Base-by-base conservation (phyloP, 495 filamentous ascomycete species). In the Tricharina praecox region DNA sequence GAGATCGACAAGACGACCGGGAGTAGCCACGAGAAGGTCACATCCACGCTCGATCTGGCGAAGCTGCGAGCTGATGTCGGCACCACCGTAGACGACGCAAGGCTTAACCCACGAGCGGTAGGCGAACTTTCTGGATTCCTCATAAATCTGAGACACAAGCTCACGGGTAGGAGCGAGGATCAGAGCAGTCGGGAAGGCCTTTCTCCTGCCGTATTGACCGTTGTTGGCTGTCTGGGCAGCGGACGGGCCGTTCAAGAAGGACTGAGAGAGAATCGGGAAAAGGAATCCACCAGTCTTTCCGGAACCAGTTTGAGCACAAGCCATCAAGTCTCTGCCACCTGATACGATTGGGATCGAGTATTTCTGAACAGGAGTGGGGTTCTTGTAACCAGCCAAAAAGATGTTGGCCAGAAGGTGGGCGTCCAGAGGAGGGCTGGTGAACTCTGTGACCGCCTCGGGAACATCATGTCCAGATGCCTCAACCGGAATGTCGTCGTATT, bases 401-500 rank as follows among this genome's bases (percentile, higher is more conserved):
- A 97, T 95, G 74, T 96, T 97, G 59, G 69, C 67, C 50, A 96
- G 64, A 4, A 97, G 70, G 54, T 96, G 90, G 56, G 85, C 77
- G 62, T 97, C 90, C 44, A 97, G 70, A 50, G 90, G 90, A 41
- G 90, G 90, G 72, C 88, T 87, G 61, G 76, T 85, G 74, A 97
- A 97, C 37, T 72, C 70, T 54, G 77, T 77, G 49, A 92, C 81
- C 33, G 92, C 84, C 56, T 96, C 92, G 35, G 90, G 92, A 37
- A 94, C 85, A 62, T 92, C 78, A 37, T 85, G 81, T 36, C 90
- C 90, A 49, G 90, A 94, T 34, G 92, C 88, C 63, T 94, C 90
- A 48, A 97, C 92, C 26, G 90, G 90, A 56, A 97, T 97, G 62
- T 97, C 90, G 59, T 97, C 90, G 66, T 97, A 97, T 70, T 97